phyloP scores from a whole-genome alignment of 2,329 filamentous ascomycete species.

The Epichloe coenophiala region DNA sequence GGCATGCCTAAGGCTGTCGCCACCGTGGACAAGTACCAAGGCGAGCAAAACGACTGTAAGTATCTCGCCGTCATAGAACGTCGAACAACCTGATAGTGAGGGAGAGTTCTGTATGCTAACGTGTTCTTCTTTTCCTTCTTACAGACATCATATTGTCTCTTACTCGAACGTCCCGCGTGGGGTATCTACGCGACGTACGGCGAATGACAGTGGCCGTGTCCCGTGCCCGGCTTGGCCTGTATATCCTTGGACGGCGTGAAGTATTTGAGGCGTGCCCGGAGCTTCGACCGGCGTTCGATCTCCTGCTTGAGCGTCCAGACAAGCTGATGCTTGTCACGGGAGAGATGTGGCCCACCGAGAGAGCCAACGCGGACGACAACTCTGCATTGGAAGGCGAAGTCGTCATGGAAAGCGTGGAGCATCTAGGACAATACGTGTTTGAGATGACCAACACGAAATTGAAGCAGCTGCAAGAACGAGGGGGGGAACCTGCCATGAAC shows the following conservation, averaged over 20 bases:
- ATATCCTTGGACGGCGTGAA: conserved; percentile 75
- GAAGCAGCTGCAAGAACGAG: conserved; percentile 32
- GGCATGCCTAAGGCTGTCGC: conserved; percentile 80
- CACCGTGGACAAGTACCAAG: conserved; percentile 97
- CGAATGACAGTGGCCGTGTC: conserved; percentile 91
- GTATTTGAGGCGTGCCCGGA: conserved; percentile 86
- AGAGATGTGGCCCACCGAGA: conserved; percentile 67
- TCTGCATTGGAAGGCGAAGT: conserved; percentile 40
- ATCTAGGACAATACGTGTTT: conserved; percentile 89
- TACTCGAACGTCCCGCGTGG: conserved; percentile 74
- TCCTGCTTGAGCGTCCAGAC: conserved; percentile 63
- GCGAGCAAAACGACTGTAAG: conserved; percentile 97
- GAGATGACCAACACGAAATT: conserved; percentile 71
- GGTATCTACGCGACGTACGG: conserved; percentile 85
- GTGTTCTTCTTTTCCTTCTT: not conserved
- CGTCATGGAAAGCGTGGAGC: conserved; percentile 82
- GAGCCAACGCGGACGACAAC: conserved; percentile 31
- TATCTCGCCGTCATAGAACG: conserved; percentile 12
- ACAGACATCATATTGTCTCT: conserved; percentile 86
- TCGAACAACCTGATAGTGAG: no score
- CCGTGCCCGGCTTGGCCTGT: conserved; percentile 79
- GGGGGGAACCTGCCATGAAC: conserved; percentile 9
- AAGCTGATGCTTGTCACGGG: conserved; percentile 71
- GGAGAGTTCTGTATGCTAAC: not conserved
- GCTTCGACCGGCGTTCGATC: conserved; percentile 71